Conservation (phyloP, 202 grass and related monocot genomes). For the Dendrocalamus latiflorus region DNA sequence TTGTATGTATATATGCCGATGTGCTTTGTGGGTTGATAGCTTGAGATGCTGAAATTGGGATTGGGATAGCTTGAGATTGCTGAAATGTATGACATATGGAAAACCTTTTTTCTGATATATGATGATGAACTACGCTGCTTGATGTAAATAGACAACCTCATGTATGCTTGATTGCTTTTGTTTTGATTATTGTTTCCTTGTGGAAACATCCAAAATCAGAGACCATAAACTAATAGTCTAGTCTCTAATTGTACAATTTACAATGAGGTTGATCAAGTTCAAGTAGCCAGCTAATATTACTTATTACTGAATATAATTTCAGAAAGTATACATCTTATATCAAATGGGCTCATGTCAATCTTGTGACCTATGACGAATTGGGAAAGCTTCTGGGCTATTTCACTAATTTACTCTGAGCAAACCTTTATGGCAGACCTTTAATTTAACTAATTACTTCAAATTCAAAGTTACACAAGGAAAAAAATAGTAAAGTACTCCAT, state of each 20-base stretch:
- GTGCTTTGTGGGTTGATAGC: too few relatives aligned
- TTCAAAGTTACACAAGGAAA: not conserved
- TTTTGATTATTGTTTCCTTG: not conserved
- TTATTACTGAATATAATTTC: not conserved
- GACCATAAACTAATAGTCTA: not conserved
- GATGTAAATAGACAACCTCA: too few relatives aligned
- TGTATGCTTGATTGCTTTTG: too few relatives aligned
- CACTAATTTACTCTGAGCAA: not conserved
- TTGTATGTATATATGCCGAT: too few relatives aligned
- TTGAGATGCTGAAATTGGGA: too few relatives aligned
- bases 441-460: not conserved
- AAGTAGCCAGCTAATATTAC: not conserved
- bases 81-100: too few relatives aligned
- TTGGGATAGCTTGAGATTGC: too few relatives aligned
- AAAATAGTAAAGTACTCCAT: not conserved
- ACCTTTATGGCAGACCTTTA: slow-evolving; percentile 26
- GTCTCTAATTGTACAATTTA: not conserved
- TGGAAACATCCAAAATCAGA: not conserved
- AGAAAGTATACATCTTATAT: not conserved
- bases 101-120: too few relatives aligned
- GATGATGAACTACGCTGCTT: too few relatives aligned
- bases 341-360: not conserved
- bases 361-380: not conserved
- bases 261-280: not conserved
- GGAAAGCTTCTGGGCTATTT: slow-evolving; percentile 3